Evolutionary conservation across 1,284 basidiomycete species (phyloP), one percentile per base, ranked within the genome.

Genomic region (Ganoderma boninense): DNA sequence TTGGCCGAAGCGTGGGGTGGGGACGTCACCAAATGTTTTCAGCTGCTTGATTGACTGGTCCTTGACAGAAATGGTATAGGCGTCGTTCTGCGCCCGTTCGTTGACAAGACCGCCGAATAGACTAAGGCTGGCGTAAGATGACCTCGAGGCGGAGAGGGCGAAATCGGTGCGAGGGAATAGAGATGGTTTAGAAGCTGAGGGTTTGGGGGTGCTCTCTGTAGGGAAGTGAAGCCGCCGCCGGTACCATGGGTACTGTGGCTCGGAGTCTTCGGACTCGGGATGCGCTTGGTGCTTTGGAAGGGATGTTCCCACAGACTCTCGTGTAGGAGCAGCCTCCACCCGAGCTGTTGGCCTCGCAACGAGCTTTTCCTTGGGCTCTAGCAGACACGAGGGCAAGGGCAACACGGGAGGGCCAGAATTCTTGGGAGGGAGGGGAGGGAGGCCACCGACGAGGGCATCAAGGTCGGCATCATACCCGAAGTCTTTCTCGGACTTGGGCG

Each of bases 121-220:
- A 81, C 95, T 96, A 73, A 99, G 89, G 76, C 98, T 96, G 29
- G 96, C 96, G 16, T 85, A 88, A 32, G 89, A 78, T 18, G 92
- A 92, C 0, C 94, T 89, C 52, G 89, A 89, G 16, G 95, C 89
- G 16, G 97, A 97, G 26, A 97, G 89, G 2, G 96, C 92, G 77
- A 97, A 95, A 29, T 97, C 97, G 79, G 98, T 98, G 64, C 97
- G 93, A 11, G 97, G 97, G 81, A 99, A 98, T 0, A 97, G 96
- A 18, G 67, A 54, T 2, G 73, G 69, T n/a, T 65, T 65, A 1
- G 63, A 32, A 16, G 69, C 4, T 20, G 63, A 43, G 38, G 40
- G 42, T 13, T 40, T 59, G 32, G 57, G 62, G 42, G 35, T 46
- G 66, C 10, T 62, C 57, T 64, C 67, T 26, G 54, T 35, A 26